These are phyloP conservation scores for Aechmea fasciata DNA, from an alignment of 176 grass and related monocot genomes.

Conservation along the genomic window DNA sequence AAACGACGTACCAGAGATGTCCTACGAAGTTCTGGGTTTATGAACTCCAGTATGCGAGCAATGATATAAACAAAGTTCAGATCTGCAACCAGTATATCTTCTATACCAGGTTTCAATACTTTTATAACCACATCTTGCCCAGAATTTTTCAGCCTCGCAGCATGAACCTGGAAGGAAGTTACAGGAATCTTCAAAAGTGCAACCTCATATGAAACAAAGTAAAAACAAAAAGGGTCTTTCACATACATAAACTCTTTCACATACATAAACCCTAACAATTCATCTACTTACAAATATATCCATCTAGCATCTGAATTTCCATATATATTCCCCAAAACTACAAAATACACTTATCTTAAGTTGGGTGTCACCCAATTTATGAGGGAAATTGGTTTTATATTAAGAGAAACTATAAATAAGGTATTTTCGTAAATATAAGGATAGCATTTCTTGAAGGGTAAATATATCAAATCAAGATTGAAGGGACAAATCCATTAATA, in stretches of 20 bases:
- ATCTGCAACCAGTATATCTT: conserved; percentile 91
- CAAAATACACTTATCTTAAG: too few relatives aligned
- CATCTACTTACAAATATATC: too few relatives aligned
- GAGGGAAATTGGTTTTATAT: too few relatives aligned
- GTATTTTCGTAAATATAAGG: too few relatives aligned
- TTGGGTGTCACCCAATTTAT: too few relatives aligned
- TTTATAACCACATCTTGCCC: conserved; percentile 97
- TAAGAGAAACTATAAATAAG: neutral
- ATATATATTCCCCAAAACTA: too few relatives aligned
- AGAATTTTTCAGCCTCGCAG: conserved; percentile 83
- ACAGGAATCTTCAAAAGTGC: conserved; percentile 11
- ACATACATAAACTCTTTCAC: too few relatives aligned
- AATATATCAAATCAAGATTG: too few relatives aligned
- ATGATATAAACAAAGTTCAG: conserved; percentile 92
- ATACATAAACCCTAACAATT: too few relatives aligned
- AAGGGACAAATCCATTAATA: too few relatives aligned
- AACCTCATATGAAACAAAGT: neutral
- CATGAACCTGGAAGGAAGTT: conserved; percentile 58
- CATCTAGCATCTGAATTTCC: too few relatives aligned
- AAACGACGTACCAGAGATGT: conserved; percentile 61
- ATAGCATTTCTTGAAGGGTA: too few relatives aligned
- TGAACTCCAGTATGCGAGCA: conserved; percentile 77
- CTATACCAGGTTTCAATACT: conserved; percentile 87
- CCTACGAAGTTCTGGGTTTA: conserved; percentile 86
- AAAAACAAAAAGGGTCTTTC: neutral